phyloP scores from a whole-genome alignment of 2,329 filamentous ascomycete genomes.

The Sarocladium kiliense region DNA sequence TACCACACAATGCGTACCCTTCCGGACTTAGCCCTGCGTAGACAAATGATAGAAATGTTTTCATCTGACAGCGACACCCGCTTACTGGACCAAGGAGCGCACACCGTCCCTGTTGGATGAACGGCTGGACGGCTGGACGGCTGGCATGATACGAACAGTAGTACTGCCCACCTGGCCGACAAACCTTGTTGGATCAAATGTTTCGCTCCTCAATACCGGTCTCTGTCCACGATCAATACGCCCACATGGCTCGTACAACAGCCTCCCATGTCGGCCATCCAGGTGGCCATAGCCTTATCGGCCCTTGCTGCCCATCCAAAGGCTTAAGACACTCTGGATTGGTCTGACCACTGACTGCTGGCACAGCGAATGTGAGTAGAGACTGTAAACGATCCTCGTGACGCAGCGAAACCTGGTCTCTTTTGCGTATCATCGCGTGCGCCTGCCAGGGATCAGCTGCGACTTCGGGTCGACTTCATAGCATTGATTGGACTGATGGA shows the following conservation, averaged over 20 bases:
- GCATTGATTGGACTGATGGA: neutral
- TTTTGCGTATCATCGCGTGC: neutral
- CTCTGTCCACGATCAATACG: neutral
- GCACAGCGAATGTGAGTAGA: too few species aligned
- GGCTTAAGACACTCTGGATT: neutral
- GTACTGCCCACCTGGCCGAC: neutral
- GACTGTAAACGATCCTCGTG: too few species aligned
- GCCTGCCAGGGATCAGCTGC: neutral
- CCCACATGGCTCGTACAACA: neutral
- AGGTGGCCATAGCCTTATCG: neutral
- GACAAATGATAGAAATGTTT: neutral
- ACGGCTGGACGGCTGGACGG: neutral
- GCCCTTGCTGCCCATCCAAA: neutral
- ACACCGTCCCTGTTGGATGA: neutral
- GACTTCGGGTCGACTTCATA: neutral
- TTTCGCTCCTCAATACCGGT: neutral
- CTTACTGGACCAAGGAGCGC: neutral
- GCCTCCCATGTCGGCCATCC: neutral
- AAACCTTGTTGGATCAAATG: conserved; percentile 5
- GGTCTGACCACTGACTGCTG: neutral
- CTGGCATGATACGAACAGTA: neutral
- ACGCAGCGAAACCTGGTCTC: too few species aligned
- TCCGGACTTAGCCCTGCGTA: neutral
- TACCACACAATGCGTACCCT: too few species aligned
- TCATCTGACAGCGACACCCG: too few species aligned